Percentiles rank a stretch among this genome's conserved stretches.
Conservation (phyloP, 768 basidiomycete genomes). For the Tylopilus cervinicoccineus region DNA sequence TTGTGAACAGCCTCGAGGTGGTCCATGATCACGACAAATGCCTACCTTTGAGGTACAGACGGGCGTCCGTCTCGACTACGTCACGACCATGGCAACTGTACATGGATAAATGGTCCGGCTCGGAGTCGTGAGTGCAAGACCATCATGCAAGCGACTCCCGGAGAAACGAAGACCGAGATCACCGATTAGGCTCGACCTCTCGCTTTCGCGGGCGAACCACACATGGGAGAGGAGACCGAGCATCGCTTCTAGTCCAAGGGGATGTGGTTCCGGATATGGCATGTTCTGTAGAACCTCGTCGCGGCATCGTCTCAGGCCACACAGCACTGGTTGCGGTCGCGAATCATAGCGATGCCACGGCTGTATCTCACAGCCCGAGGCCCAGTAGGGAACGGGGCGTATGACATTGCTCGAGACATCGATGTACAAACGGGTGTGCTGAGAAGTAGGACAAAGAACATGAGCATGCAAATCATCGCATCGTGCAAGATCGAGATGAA, state of each 20-base stretch:
- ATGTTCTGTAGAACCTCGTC: conserved; percentile 22
- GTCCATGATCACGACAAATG: conserved; percentile 33
- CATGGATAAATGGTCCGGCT: conserved; percentile 4
- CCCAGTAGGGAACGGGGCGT: no score
- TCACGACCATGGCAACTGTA: conserved; percentile 26
- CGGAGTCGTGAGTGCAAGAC: conserved; percentile 4
- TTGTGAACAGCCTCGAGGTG: conserved; percentile 31
- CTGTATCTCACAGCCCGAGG: conserved; percentile 5
- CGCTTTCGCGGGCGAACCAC: not conserved
- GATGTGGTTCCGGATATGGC: conserved; percentile 22
- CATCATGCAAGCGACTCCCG: conserved; percentile 12
- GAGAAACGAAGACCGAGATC: conserved; percentile 5
- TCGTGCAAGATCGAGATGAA: conserved; percentile 19
- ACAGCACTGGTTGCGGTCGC: conserved; percentile 10
- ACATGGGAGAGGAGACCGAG: conserved; percentile 13
- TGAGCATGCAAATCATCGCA: conserved; percentile 29
- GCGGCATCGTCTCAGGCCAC: conserved; percentile 7
- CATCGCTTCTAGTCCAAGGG: conserved; percentile 16
- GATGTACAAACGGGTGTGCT: conserved; percentile 4
- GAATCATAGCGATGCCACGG: conserved; percentile 18
- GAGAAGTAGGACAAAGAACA: conserved; percentile 17
- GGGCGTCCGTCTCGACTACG: conserved; percentile 21
- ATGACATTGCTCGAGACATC: conserved; percentile 15
- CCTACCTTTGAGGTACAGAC: conserved; percentile 22
- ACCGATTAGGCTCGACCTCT: conserved; percentile 7